phyloP scores from a whole-genome alignment of 164 flowering plant genomes.

The Euptelea pleiosperma region DNA sequence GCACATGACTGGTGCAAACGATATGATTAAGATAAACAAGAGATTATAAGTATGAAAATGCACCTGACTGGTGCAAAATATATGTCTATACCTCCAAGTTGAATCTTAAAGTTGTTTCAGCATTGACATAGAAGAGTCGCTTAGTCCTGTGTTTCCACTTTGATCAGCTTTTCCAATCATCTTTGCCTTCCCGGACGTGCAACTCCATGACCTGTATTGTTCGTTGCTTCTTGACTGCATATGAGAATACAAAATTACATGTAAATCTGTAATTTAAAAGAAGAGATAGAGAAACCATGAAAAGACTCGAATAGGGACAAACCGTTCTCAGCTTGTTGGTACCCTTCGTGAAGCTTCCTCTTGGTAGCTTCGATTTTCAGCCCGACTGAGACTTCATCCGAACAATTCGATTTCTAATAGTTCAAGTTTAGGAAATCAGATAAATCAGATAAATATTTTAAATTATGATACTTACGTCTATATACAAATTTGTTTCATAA shows the following conservation, averaged over 20 bases:
- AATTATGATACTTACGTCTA: slow-evolving; percentile 36
- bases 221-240: slow-evolving; percentile 80
- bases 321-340: slow-evolving; percentile 84
- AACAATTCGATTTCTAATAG: slow-evolving; percentile 38
- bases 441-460: background rate
- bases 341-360: slow-evolving; percentile 70
- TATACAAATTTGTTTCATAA: slow-evolving; percentile 32
- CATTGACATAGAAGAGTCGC: too few species aligned
- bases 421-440: slow-evolving; percentile 14
- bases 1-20: too few species aligned
- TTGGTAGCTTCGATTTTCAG: slow-evolving; percentile 60
- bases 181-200: too few species aligned
- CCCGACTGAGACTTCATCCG: slow-evolving; percentile 41
- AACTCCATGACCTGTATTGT: slow-evolving; percentile 81
- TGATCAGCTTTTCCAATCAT: too few species aligned
- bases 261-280: too few species aligned
- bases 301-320: background rate
- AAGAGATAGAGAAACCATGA: background rate
- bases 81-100: too few species aligned
- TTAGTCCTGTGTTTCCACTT: too few species aligned
- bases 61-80: too few species aligned
- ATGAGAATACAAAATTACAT: slow-evolving; percentile 1
- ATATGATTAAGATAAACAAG: too few species aligned
- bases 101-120: too few species aligned
- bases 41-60: too few species aligned